These are phyloP conservation scores for Cryphonectria carpinicola DNA, from an alignment of 2,329 filamentous ascomycete genomes.

Conservation along the genomic window DNA sequence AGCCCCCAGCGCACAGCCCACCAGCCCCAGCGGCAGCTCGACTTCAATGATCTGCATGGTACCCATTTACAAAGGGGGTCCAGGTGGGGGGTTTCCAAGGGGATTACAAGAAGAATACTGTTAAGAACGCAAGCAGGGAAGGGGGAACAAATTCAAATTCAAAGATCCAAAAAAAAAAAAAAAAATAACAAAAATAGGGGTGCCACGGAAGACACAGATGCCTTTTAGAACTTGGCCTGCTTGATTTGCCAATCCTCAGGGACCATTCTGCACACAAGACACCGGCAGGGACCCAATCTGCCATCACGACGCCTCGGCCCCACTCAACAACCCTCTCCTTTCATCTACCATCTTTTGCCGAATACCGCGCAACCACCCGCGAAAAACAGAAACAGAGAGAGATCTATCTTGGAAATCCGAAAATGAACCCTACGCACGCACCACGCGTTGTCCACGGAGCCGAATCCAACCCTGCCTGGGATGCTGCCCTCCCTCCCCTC, in stretches of 20 bases:
- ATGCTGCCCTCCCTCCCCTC: not conserved
- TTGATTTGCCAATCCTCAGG: conserved; percentile 1
- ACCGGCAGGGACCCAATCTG: not conserved
- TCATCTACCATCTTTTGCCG: not conserved
- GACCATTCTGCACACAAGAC: not conserved
- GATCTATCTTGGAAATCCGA: not conserved
- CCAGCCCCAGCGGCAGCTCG: not conserved
- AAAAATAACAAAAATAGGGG: not conserved
- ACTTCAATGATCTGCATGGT: not conserved
- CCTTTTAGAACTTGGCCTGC: not conserved
- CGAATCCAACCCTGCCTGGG: conserved; percentile 3
- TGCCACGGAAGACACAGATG: conserved; percentile 1
- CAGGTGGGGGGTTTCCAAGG: not conserved
- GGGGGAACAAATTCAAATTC: not conserved
- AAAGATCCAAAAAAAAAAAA: not conserved
- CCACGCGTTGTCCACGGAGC: conserved; percentile 7
- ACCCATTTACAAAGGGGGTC: not conserved
- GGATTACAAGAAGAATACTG: not conserved
- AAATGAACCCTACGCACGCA: conserved; percentile 14
- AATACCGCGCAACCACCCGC: not conserved
- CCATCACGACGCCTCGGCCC: conserved; percentile 11
- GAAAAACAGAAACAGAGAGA: no score
- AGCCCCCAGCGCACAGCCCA: not conserved
- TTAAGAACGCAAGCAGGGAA: not conserved
- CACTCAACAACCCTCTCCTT: conserved; percentile 7